Evolutionary conservation across 192 early-diverging fungal species (phyloP), one percentile per base, ranked within the genome.

Genomic region (Backusella tarrabulga): DNA sequence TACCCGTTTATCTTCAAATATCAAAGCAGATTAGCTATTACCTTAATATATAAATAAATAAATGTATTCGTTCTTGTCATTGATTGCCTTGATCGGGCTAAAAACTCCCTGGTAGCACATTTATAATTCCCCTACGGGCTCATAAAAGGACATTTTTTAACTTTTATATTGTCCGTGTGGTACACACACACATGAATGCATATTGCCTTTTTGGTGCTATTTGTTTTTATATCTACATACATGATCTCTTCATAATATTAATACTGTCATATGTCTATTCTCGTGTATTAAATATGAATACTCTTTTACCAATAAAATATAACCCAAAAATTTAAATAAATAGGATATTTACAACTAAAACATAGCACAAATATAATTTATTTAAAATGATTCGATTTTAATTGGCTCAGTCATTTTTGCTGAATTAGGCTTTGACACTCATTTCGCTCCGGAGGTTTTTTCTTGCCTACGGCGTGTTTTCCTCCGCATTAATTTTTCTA

Each of bases 381-480:
- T 17, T 50, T 50, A 50, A 50, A 50, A 63, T 26, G 9, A 29
- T 29, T 63, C n/a, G 26, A 63, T 29, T 63, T 63, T 63, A 29
- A 63, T 63, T 63, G 56, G 56, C 56, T 29, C 56, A 63, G 5
- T 8, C 56, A 29, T 63, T 63, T 63, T 29, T 63, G 21, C 56
- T 63, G 56, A 63, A 63, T 63, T 29, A 21, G 56, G 56, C 56
- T 63, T 63, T 63, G 56, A 63, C 56, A 63, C 56, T 63, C 56
- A 63, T 23, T 63, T 63, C 56, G 14, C 56, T 26, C 12, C 56
- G 56, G 56, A 63, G 54, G 1, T 63, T 63, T 63, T 63, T 63
- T 60, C 21, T 29, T 29, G 23, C 11, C 21, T 63, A 63, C 21
- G 56, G 23, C 4, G 56, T 12, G 9, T 12, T 63, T 63, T 63